Conservation (phyloP, 1,139 yeast genomes). For the Taphrina populina region DNA sequence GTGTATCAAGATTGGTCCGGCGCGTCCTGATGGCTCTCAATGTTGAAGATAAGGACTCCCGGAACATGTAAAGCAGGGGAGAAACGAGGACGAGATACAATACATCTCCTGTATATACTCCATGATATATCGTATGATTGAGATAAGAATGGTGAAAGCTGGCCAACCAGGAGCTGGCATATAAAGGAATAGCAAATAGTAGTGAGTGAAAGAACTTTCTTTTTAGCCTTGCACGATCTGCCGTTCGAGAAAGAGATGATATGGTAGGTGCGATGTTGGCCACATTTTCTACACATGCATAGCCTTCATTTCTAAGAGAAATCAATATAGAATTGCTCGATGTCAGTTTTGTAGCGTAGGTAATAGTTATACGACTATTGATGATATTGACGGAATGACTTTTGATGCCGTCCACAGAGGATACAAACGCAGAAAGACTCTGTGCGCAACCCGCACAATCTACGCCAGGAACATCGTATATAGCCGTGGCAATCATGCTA, state of each 20-base stretch:
- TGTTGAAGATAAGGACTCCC: slow-evolving; percentile 64
- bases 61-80: slow-evolving; percentile 69
- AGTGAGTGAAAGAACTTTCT: slow-evolving; percentile 55
- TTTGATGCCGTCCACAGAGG: too few species aligned
- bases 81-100: slow-evolving; percentile 61
- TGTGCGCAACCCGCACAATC: slow-evolving; percentile 29
- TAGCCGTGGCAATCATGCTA: too few species aligned
- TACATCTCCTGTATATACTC: slow-evolving; percentile 51
- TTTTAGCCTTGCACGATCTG: slow-evolving; percentile 72
- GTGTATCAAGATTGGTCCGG: slow-evolving; percentile 92
- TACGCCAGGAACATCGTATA: slow-evolving; percentile 6
- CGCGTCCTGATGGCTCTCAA: slow-evolving; percentile 61
- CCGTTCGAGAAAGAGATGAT: slow-evolving; percentile 56
- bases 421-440: too few species aligned
- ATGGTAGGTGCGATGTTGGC: too few species aligned
- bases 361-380: too few species aligned
- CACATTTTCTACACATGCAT: too few species aligned
- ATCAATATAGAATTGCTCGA: too few species aligned
- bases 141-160: slow-evolving; percentile 35
- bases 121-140: slow-evolving; percentile 41
- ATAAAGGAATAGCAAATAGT: slow-evolving; percentile 60
- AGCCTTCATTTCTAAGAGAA: too few species aligned
- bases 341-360: too few species aligned
- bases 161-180: slow-evolving; percentile 49
- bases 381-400: too few species aligned